These are phyloP conservation scores for Ogataea populi-albae DNA, from an alignment of 805 yeast species.

Conservation along the genomic window DNA sequence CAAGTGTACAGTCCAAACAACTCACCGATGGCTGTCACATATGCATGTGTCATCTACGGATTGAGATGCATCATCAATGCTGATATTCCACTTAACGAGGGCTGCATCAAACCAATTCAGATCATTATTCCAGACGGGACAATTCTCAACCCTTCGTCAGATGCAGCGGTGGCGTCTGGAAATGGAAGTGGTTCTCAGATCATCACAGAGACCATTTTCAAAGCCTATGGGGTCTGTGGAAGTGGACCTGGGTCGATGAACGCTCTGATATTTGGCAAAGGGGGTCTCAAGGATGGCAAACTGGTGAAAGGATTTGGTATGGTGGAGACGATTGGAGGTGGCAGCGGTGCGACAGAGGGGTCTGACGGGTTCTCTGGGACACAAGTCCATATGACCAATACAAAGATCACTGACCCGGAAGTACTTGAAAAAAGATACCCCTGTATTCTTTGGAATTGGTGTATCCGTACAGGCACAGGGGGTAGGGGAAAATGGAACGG, in stretches of 20 bases:
- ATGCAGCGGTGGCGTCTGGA: conserved; percentile 43
- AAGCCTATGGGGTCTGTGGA: conserved; percentile 78
- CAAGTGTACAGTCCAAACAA: conserved; percentile 52
- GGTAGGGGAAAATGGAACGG: conserved; percentile 48
- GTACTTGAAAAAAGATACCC: conserved; percentile 52
- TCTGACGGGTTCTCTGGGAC: conserved; percentile 48
- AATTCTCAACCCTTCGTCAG: conserved; percentile 40
- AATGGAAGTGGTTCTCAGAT: conserved; percentile 83
- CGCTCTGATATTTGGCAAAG: conserved; percentile 72
- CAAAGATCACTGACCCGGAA: conserved; percentile 50
- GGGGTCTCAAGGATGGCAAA: conserved; percentile 44
- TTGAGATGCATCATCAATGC: conserved; percentile 45
- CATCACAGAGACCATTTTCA: conserved; percentile 76
- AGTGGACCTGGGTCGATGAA: conserved; percentile 92
- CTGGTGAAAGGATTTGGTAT: conserved; percentile 47
- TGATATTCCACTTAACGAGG: conserved; percentile 56
- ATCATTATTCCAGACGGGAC: conserved; percentile 34
- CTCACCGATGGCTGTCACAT: conserved; percentile 53
- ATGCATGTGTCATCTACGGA: conserved; percentile 53
- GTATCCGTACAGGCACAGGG: conserved; percentile 44
- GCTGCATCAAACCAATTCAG: conserved; percentile 38
- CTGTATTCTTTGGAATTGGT: conserved; percentile 42
- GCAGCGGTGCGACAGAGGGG: conserved; percentile 47
- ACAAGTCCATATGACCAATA: conserved; percentile 38
- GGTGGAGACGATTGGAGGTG: conserved; percentile 55